Percentiles rank a stretch among this genome's conserved stretches.
Conservation (phyloP, 768 basidiomycete genomes). For the Pholiota conissans region DNA sequence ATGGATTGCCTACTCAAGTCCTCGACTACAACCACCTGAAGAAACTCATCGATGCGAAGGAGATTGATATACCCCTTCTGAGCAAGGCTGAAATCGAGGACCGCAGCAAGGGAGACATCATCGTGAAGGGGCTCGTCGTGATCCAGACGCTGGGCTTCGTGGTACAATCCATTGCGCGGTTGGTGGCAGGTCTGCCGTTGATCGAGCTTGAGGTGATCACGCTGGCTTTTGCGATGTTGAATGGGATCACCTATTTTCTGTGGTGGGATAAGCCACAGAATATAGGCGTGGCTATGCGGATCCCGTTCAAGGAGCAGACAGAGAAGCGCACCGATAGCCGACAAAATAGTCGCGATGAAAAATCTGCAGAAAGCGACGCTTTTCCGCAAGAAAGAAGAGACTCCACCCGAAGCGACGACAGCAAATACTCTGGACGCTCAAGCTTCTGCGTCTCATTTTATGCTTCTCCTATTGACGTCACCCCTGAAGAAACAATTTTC, state of each 20-base stretch:
- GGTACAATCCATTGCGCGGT: slow-evolving; percentile 25
- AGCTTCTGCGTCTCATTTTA: no score
- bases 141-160: slow-evolving; percentile 34
- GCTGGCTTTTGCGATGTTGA: background rate
- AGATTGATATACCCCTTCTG: slow-evolving; percentile 9
- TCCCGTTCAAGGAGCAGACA: background rate
- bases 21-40: slow-evolving; percentile 1
- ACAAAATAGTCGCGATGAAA: background rate
- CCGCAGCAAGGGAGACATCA: slow-evolving; percentile 30
- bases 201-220: slow-evolving; percentile 27
- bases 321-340: no score
- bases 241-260: background rate
- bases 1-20: background rate
- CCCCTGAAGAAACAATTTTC: no score
- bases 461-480: no score
- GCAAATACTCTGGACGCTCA: no score
- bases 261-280: slow-evolving; percentile 2
- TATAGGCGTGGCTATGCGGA: background rate
- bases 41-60: background rate
- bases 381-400: background rate
- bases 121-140: slow-evolving; percentile 29
- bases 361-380: background rate
- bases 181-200: slow-evolving; percentile 19
- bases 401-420: no score
- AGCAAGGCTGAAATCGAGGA: slow-evolving; percentile 25